phyloP scores from a whole-genome alignment of 768 basidiomycete genomes.

The Suillus cothurnatus region DNA sequence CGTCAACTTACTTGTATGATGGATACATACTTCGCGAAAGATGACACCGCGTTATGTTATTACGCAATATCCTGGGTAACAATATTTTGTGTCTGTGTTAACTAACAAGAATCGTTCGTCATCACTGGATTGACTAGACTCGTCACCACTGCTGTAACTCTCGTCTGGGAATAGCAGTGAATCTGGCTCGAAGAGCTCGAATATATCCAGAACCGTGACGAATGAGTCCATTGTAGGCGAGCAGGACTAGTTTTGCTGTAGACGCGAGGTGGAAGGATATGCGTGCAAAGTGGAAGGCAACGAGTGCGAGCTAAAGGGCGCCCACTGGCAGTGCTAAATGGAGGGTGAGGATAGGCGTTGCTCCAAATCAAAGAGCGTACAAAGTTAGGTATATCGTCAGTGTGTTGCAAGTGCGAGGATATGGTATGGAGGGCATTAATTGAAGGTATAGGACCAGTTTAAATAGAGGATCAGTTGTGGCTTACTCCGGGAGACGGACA shows the following conservation, averaged over 20 bases:
- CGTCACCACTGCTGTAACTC: not conserved
- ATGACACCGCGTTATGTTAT: not conserved
- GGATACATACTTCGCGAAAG: not conserved
- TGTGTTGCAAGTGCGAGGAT: not conserved
- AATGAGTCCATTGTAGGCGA: constrained; percentile 4
- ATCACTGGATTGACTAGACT: not conserved
- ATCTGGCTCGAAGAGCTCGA: not conserved
- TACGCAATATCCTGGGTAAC: constrained; percentile 8
- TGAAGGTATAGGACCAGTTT: not conserved
- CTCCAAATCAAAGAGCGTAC: not conserved
- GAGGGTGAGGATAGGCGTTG: not conserved
- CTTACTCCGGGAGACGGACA: not conserved
- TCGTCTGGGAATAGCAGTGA: not conserved
- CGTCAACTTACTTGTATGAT: not conserved
- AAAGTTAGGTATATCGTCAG: not conserved
- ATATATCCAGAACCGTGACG: not conserved
- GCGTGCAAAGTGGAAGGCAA: too few species aligned
- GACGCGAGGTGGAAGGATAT: too few species aligned
- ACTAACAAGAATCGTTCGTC: constrained; percentile 1
- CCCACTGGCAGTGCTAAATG: too few species aligned
- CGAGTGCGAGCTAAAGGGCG: not conserved
- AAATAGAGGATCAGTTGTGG: not conserved
- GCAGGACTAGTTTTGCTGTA: not conserved
- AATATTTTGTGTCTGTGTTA: constrained; percentile 18
- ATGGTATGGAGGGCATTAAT: not conserved